Evolutionary conservation across 2,329 filamentous ascomycete genomes (phyloP), one percentile per base, ranked within the genome.

Genomic region (Aspergillus fumigatiaffinis): DNA sequence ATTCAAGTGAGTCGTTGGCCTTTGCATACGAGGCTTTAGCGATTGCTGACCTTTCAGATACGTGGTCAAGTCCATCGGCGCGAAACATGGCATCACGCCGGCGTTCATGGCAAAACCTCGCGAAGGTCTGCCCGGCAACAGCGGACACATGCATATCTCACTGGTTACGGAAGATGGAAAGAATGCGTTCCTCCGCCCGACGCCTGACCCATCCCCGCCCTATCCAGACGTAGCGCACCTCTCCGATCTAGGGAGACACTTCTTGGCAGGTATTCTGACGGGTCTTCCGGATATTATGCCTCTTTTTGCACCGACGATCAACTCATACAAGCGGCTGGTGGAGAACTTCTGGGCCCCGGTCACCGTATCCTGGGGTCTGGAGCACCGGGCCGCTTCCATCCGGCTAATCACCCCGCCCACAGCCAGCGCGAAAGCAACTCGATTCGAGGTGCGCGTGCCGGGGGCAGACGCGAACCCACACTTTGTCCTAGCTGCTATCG

Each of bases 281-380:
- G 94, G 93, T 14, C 82, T 99, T 3, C 91, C 94, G 2, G 91
- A 97, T 69, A 86, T 97, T 64, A 99, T 99, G 94, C 94, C 94
- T 0, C 81, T 97, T 57, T 81, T 99, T 12, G 94, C 93, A 0
- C 94, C 94, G 0, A 99, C 91, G 1, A 85, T 99, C 70, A 99
- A 99, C 82, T 96, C 91, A 60, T 99, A 99, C 82, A 99, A 99
- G 78, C 88, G 94, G 3, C 83, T 99, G 0, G 94, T 99, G 2
- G 94, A 99, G 79, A 97, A 97, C 77, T 97, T 97, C 77, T 99
- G 94, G 94, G 94, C 94, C 0, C 94, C 94, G 0, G 94, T 99
- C 5, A 97, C 93, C 0, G 94, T 97, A 0, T 96, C 91, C 0
- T 99, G 94, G 94, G 94, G 94, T 0, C 79, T 97, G 4, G 94